These are phyloP conservation scores for Avena atlantica DNA, from an alignment of 176 grass and related monocot genomes.

Conservation along the genomic window DNA sequence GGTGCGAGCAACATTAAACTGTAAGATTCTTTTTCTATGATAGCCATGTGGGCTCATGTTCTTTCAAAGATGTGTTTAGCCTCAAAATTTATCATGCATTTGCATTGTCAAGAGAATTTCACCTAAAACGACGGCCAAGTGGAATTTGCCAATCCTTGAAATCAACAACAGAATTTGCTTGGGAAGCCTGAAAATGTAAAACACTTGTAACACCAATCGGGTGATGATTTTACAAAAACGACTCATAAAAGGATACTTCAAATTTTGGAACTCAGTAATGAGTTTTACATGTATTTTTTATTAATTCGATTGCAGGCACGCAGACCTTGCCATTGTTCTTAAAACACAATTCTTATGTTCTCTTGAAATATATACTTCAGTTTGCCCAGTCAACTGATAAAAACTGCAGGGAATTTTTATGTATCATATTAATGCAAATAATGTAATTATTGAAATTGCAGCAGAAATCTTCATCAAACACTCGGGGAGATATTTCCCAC, in stretches of 20 bases:
- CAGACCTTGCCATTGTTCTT: background rate
- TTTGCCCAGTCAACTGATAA: background rate
- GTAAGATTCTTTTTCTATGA: background rate
- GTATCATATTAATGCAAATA: background rate
- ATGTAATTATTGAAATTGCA: background rate
- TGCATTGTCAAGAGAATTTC: background rate
- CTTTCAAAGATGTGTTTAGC: background rate
- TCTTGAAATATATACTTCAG: slow-evolving; percentile 4
- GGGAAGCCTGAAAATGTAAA: slow-evolving; percentile 57
- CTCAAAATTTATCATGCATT: background rate
- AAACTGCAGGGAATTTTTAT: background rate
- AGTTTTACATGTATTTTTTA: slow-evolving; percentile 5
- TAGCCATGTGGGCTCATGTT: background rate
- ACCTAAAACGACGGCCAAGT: slow-evolving; percentile 79
- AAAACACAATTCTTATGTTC: background rate
- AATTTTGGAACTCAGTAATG: background rate
- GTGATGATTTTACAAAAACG: background rate
- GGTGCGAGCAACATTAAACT: background rate
- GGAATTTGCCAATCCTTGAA: slow-evolving; percentile 90
- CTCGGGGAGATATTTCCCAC: background rate
- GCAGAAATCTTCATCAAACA: background rate
- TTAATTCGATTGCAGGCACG: background rate
- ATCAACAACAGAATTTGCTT: slow-evolving; percentile 71
- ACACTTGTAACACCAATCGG: background rate
- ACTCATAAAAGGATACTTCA: slow-evolving; percentile 5